Base-by-base conservation (phyloP, 2,329 filamentous ascomycete species). In the Talaromyces sp. region DNA sequence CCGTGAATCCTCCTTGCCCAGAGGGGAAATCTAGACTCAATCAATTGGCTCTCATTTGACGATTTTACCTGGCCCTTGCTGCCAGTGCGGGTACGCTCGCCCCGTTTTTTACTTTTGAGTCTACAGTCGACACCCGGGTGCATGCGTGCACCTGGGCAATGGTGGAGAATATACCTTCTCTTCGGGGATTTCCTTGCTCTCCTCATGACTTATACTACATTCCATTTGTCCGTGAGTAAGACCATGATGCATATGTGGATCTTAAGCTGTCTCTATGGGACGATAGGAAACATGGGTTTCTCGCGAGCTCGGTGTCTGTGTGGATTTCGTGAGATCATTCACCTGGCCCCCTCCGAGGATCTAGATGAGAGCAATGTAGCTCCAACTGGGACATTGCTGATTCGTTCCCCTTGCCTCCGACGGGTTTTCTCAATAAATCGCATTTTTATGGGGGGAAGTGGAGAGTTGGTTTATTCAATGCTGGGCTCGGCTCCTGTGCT, bases 1-100 rank as follows among this genome's bases (percentile, higher is more conserved):
- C 60, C 62, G 62, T 55, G 54, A 53, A 55, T 47, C 32, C 41
- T 52, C 17, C 44, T 36, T 35, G 29, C 40, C n/a, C 32, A 56
- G 43, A 8, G 44, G 39, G 50, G 50, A 29, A 33, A n/a, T 20
- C 30, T 50, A 17, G 47, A 47, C 35, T 50, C 22, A 43, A 30
- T 47, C 20, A 36, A 35, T 48, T 45, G 43, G 43, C 19, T 27
- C 17, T 16, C 17, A 9, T 3, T 27, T 36, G 32, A 46, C 36
- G 14, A 20, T 46, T 46, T 16, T 10, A 9, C n/a, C 4, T n/a
- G 13, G 30, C 10, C 17, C 27, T 11, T 33, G 17, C 19, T 16
- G 27, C 29, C 17, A 9, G 17, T 46, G 27, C 29, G 17, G 14
- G 17, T 46, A 30, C 43, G 14, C 43, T 39, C 36, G 36, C 43